Conservation (phyloP, 495 filamentous ascomycete species). For the Aspergillus egyptiacus region DNA sequence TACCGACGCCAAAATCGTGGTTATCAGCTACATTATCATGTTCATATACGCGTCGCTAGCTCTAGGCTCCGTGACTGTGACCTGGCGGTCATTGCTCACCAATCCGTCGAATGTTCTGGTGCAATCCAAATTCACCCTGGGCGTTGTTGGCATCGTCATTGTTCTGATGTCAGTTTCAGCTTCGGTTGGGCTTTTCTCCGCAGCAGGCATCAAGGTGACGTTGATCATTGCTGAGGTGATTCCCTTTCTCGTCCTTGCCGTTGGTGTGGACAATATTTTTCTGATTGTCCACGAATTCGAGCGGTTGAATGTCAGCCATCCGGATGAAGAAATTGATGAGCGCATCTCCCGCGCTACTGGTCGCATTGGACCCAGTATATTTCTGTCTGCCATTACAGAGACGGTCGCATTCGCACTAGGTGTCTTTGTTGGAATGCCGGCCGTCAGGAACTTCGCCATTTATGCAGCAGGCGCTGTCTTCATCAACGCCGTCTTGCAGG, state of each 20-base stretch:
- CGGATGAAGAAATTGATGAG: conserved; percentile 77
- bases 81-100: conserved; percentile 62
- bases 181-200: conserved; percentile 89
- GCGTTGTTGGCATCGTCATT: conserved; percentile 85
- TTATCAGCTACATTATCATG: conserved; percentile 98
- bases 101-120: conserved; percentile 82
- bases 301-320: conserved; percentile 81
- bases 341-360: conserved; percentile 79
- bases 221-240: conserved; percentile 98
- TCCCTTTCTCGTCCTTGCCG: conserved; percentile 90
- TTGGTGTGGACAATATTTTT: conserved; percentile 98
- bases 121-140: conserved; percentile 91
- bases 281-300: conserved; percentile 98
- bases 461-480: conserved; percentile 96
- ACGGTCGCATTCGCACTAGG: conserved; percentile 89
- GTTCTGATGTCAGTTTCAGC: conserved; percentile 96
- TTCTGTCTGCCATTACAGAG: conserved; percentile 91
- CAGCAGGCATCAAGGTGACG: conserved; percentile 82
- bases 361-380: conserved; percentile 91
- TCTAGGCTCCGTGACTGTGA: conserved; percentile 78
- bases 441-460: conserved; percentile 91
- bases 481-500: conserved; percentile 89
- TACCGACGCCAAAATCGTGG: conserved; percentile 94
- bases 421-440: conserved; percentile 94
- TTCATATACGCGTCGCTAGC: conserved; percentile 93